Evolutionary conservation across 2,329 filamentous ascomycete species (phyloP).

Genomic region (Diatrype stigma): DNA sequence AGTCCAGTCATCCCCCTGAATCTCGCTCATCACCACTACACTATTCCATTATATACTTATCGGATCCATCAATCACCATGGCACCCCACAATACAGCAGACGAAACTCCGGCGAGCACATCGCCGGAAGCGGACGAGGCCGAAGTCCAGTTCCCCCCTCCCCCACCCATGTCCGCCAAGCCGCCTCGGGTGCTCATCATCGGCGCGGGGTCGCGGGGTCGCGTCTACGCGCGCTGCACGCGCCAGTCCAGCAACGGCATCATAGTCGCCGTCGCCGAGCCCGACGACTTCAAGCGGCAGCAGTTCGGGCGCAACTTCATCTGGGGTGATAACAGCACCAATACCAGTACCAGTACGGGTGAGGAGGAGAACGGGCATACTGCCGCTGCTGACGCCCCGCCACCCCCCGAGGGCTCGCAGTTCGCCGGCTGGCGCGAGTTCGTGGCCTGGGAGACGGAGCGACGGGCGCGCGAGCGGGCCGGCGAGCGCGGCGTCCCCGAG

Average conservation of each 20-base stretch:
- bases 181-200: slow-evolving; percentile 70
- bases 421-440: slow-evolving; percentile 71
- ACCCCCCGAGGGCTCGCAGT: slow-evolving; percentile 61
- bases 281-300: slow-evolving; percentile 67
- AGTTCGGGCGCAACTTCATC: slow-evolving; percentile 68
- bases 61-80: no score
- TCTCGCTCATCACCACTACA: no score
- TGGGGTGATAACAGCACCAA: slow-evolving; percentile 48
- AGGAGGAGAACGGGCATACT: no score
- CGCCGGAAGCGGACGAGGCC: slow-evolving; percentile 12
- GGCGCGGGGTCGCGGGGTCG: slow-evolving; percentile 78
- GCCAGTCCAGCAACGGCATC: slow-evolving; percentile 59
- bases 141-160: slow-evolving; percentile 32
- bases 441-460: slow-evolving; percentile 65
- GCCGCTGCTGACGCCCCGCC: slow-evolving; percentile 34
- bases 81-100: slow-evolving; percentile 23
- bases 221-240: slow-evolving; percentile 67
- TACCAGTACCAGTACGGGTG: no score
- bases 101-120: slow-evolving; percentile 5
- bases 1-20: no score
- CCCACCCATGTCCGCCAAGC: slow-evolving; percentile 41
- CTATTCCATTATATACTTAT: no score
- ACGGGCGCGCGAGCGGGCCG: slow-evolving; percentile 47
- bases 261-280: slow-evolving; percentile 82
- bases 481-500: slow-evolving; percentile 41